Percentiles rank a stretch among this genome's conserved stretches.
Conservation (phyloP, 73 alveolate species). For the Loxodes magnus region DNA sequence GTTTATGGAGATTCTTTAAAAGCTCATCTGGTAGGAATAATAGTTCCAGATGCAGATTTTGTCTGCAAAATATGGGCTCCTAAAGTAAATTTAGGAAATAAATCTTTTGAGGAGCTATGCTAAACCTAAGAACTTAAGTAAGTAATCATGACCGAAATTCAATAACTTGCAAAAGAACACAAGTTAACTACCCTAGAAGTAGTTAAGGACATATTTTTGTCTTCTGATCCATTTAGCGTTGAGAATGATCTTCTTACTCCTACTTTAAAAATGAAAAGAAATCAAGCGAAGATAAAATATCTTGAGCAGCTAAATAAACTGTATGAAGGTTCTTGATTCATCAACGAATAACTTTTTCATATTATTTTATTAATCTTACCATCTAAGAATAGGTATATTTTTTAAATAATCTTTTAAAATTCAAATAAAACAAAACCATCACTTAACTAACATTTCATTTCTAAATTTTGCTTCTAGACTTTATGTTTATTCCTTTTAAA, state of each 20-base stretch:
- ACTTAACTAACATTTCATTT: no score
- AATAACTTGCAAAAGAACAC: not conserved
- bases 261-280: not conserved
- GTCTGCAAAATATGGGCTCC: slow-evolving; percentile 28
- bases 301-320: not conserved
- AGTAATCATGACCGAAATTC: not conserved
- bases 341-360: no score
- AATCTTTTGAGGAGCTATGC: slow-evolving; percentile 3
- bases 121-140: not conserved
- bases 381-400: no score
- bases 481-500: no score
- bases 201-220: slow-evolving; percentile 40
- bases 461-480: no score
- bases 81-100: not conserved
- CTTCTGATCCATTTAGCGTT: not conserved
- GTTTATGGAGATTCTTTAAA: slow-evolving; percentile 90
- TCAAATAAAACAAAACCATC: no score
- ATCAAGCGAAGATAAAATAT: slow-evolving; percentile 1
- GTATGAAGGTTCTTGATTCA: no score
- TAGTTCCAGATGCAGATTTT: slow-evolving; percentile 68
- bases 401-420: no score
- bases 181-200: slow-evolving; percentile 33
- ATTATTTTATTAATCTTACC: no score
- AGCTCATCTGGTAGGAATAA: slow-evolving; percentile 63
- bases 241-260: slow-evolving; percentile 1